phyloP scores from a whole-genome alignment of 73 alveolate species.

The Blepharisma japonicum region DNA sequence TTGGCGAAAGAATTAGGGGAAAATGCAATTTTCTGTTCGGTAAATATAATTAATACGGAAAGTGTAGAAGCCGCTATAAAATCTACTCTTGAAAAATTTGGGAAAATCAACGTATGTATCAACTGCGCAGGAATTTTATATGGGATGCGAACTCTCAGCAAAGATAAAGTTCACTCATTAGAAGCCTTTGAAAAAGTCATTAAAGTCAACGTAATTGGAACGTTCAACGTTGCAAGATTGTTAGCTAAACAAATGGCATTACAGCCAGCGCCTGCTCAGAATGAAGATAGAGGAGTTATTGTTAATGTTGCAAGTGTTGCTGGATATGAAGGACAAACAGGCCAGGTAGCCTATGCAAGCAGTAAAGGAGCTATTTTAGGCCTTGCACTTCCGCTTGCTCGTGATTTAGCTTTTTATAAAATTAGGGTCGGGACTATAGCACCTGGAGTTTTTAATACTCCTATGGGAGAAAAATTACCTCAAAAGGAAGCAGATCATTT shows the following conservation, averaged over 20 bases:
- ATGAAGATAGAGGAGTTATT: constrained; percentile 87
- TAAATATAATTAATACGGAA: constrained; percentile 64
- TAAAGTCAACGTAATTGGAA: constrained; percentile 82
- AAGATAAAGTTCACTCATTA: constrained; percentile 46
- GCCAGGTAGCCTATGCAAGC: constrained; percentile 82
- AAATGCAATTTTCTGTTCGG: constrained; percentile 31
- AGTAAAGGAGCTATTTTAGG: constrained; percentile 88
- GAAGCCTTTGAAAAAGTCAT: constrained; percentile 56
- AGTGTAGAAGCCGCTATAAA: constrained; percentile 59
- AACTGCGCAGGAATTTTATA: constrained; percentile 84
- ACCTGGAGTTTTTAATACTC: constrained; percentile 82
- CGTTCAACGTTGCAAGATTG: constrained; percentile 72
- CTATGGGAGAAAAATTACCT: constrained; percentile 62
- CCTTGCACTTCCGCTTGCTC: constrained; percentile 91
- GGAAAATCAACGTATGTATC: constrained; percentile 65
- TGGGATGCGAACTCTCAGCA: constrained; percentile 49
- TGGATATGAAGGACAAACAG: constrained; percentile 89
- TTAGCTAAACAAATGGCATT: constrained; percentile 68
- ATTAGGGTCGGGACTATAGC: constrained; percentile 84
- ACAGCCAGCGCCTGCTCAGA: constrained; percentile 43
- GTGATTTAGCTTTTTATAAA: constrained; percentile 84
- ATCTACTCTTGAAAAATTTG: constrained; percentile 55
- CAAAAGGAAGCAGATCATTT: constrained; percentile 46
- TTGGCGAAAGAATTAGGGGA: constrained; percentile 38
- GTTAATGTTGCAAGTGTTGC: constrained; percentile 79